Base-by-base conservation (phyloP, 768 basidiomycete genomes). In the Termitomyces sp. region DNA sequence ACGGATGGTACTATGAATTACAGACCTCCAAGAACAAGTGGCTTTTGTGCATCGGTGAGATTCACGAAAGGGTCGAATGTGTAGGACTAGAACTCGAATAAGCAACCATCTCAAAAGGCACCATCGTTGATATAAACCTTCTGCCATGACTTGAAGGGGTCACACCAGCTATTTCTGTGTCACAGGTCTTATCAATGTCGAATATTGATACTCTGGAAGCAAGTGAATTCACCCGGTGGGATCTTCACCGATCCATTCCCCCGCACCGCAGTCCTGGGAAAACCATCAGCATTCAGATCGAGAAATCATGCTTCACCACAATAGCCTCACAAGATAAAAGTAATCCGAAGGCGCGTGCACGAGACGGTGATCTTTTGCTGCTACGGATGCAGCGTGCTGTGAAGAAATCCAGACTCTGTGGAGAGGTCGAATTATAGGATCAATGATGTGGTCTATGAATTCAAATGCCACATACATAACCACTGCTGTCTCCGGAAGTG, bases 91-190 rank as follows among this genome's bases (percentile, higher is more conserved):
- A 25, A 25, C 34, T 37, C n/a, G 41, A 55, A 25, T 27, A 11
- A 51, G 37, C 40, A 48, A n/a, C 17, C 23, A 37, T 34, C 17
- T 19, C 5, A n/a, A 17, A 25, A 21, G 30, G 19, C n/a, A 10
- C 30, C 19, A 19, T 30, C 3, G 10, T 23, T 28, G 25, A 32
- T 19, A 48, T 23, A 23, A 54, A 87, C 86, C 70, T 82, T 79
- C 64, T 87, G 83, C 89, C 89, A 92, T 5, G 84, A 82, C 70
- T 89, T 89, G 80, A 85, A 89, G 0, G 87, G 86, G 61, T 86
- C 86, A 63, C 85, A 88, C 85, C 87, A 89, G 62, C 82, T 84
- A 56, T 82, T 82, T 10, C 81, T 79, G 47, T 58, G 30, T 34
- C 53, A 40, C 54, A 12, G 16, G 49, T 19, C 17, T 3, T 16